Evolutionary conservation across 805 yeast species (phyloP), one percentile per base, ranked within the genome.

Genomic region (Schwanniomyces polymorphus): DNA sequence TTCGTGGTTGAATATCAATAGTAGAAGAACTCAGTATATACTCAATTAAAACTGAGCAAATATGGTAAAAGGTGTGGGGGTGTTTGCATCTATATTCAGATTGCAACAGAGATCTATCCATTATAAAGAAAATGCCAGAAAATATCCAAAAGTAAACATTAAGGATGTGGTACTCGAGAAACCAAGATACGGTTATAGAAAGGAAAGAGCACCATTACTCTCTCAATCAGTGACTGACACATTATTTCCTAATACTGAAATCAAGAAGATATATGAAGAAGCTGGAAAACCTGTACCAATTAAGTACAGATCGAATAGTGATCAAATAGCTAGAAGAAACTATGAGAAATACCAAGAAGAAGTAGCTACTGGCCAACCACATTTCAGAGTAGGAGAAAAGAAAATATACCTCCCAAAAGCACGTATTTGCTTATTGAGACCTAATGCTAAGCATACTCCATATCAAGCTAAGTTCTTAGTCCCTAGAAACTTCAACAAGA

Each of bases 371-470:
- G 90, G 85, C 35, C 75, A 76, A 53, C 85, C 97, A 2, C 97
- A 91, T 73, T 92, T 90, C 79, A 75, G 74, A 35, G 81, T 87
- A 7, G 99, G 99, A 58, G 85, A 81, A 5, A 82, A 79, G 54
- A 75, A 86, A 52, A 74, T 87, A 8, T 91, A 82, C 64, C 88
- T 92, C 65, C 99, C 99, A 27, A 82, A 83, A 51, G 97, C 95
- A 1, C 76, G 92, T 51, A 75, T 92, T 33, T 81, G 88, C 43
- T 74, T 92, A 27, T 70, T 94, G 52, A 80, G 96, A 62, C 97
- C 97, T 38, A 88, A 88, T 60, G 97, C 98, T n/a, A 88, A 88
- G 61, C 96, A 89, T 68, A 88, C 97, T 0, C 99, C 99, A 41
- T 91, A 88, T 70, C 97, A 91, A 68, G 98, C 98, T 42, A 91